Evolutionary conservation across 2,329 filamentous ascomycete genomes (phyloP).

Genomic region (Myriosclerotinia scirpicola): DNA sequence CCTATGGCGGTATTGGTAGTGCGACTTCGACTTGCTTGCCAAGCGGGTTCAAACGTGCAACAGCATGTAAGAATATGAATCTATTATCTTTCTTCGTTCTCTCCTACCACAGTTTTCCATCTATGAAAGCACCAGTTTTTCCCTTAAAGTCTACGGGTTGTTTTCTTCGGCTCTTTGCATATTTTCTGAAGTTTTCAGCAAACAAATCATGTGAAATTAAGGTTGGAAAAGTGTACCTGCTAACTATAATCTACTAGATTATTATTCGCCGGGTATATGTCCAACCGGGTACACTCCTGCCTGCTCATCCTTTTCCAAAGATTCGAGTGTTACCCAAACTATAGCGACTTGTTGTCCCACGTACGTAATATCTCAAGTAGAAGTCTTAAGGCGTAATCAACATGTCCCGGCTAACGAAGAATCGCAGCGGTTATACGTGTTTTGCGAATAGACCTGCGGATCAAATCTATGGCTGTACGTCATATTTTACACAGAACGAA

Average conservation of each 20-base stretch:
- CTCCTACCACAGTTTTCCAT: too few relatives aligned
- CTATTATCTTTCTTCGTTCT: not conserved
- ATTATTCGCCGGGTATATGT: conserved; percentile 20
- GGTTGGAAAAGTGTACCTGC: too few relatives aligned
- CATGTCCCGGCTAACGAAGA: not conserved
- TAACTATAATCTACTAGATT: not conserved
- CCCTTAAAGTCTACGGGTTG: not conserved
- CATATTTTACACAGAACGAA: not conserved
- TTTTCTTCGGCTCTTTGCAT: not conserved
- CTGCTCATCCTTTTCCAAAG: conserved; percentile 17
- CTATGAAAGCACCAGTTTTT: not conserved
- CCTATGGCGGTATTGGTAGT: conserved; percentile 4
- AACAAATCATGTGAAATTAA: not conserved
- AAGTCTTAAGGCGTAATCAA: not conserved
- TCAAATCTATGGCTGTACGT: conserved; percentile 20
- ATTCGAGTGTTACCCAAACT: not conserved
- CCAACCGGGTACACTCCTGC: conserved; percentile 8
- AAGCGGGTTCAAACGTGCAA: conserved; percentile 12
- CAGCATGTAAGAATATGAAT: conserved; percentile 1
- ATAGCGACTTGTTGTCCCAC: conserved; percentile 18
- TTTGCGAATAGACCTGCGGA: conserved; percentile 1
- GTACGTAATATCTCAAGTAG: not conserved
- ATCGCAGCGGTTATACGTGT: conserved; percentile 13
- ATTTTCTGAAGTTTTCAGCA: too few relatives aligned
- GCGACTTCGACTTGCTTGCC: conserved; percentile 16